Evolutionary conservation across 2,329 filamentous ascomycete species (phyloP).

Genomic region (Thermoascus crustaceus): DNA sequence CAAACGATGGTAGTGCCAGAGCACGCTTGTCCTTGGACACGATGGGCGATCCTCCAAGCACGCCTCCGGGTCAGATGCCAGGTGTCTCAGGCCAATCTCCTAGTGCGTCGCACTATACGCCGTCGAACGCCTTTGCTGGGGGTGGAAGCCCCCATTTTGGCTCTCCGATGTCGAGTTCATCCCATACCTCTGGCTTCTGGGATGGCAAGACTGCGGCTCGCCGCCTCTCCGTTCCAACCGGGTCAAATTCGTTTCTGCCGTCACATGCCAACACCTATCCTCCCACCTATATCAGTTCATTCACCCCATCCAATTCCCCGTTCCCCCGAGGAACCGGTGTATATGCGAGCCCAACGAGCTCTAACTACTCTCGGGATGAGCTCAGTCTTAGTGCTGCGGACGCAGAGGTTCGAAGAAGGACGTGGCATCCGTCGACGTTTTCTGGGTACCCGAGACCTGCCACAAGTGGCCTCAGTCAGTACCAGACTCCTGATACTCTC

Average conservation of each 20-base stretch:
- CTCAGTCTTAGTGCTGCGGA: conserved; percentile 44
- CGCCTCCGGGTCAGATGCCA: conserved; percentile 56
- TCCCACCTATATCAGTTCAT: conserved; percentile 48
- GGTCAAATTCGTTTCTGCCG: conserved; percentile 64
- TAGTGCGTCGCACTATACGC: conserved; percentile 71
- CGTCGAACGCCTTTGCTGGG: conserved; percentile 69
- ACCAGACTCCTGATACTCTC: conserved; percentile 60
- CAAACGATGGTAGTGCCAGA: conserved; percentile 55
- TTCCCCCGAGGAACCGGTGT: conserved; percentile 53
- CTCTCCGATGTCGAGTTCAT: conserved; percentile 64
- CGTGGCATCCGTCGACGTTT: conserved; percentile 72
- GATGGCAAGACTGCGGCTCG: conserved; percentile 61
- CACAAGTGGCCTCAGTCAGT: conserved; percentile 67
- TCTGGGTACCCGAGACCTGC: conserved; percentile 57
- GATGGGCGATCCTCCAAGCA: conserved; percentile 54
- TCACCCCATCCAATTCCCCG: conserved; percentile 47
- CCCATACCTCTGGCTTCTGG: conserved; percentile 66
- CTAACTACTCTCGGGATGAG: conserved; percentile 44
- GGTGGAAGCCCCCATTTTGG: conserved; percentile 70
- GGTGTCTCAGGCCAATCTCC: conserved; percentile 60
- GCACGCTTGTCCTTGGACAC: conserved; percentile 59
- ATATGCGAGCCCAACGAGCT: conserved; percentile 60
- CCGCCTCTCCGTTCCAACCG: conserved; percentile 73
- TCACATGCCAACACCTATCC: conserved; percentile 50
- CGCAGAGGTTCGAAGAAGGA: conserved; percentile 71